phyloP scores from a whole-genome alignment of 1,284 basidiomycete genomes.

The Malassezia yamatoensis region DNA sequence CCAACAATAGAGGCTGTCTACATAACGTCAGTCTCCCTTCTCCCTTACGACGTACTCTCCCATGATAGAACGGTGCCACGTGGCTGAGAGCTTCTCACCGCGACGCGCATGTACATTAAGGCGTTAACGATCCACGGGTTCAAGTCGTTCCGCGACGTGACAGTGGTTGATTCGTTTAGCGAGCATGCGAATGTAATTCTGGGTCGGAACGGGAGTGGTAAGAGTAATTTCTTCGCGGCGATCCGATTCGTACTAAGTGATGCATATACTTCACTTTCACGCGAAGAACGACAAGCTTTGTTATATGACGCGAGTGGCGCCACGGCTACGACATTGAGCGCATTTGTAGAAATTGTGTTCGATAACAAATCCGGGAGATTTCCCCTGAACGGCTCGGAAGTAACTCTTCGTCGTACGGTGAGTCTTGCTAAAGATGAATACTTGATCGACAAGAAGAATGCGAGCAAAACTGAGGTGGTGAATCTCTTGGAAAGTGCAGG shows the following conservation, averaged over 20 bases:
- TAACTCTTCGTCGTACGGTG: conserved; percentile 58
- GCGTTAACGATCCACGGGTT: conserved; percentile 58
- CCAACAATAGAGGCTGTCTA: conserved; percentile 13
- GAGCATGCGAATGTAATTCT: conserved; percentile 47
- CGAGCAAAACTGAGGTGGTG: conserved; percentile 93
- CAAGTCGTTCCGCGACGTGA: conserved; percentile 73
- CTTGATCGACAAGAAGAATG: conserved; percentile 86
- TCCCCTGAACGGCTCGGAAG: conserved; percentile 38
- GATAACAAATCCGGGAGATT: conserved; percentile 65
- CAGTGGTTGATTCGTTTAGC: conserved; percentile 54
- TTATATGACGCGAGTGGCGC: conserved; percentile 85
- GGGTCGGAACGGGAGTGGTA: conserved; percentile 48
- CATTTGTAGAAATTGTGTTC: conserved; percentile 62
- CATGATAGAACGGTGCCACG: background rate
- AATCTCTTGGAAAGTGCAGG: conserved; percentile 57
- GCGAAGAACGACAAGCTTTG: conserved; percentile 82
- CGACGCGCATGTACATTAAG: conserved; percentile 21
- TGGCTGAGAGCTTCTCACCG: background rate
- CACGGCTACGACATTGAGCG: conserved; percentile 71
- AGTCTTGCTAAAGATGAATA: conserved; percentile 99
- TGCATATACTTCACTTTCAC: conserved; percentile 87
- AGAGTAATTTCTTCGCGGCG: conserved; percentile 51
- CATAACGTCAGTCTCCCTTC: background rate
- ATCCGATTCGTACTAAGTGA: conserved; percentile 96
- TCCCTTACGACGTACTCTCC: background rate